These are phyloP conservation scores for Cymodocea nodosa DNA, from an alignment of 116 monocot genomes.

Conservation along the genomic window DNA sequence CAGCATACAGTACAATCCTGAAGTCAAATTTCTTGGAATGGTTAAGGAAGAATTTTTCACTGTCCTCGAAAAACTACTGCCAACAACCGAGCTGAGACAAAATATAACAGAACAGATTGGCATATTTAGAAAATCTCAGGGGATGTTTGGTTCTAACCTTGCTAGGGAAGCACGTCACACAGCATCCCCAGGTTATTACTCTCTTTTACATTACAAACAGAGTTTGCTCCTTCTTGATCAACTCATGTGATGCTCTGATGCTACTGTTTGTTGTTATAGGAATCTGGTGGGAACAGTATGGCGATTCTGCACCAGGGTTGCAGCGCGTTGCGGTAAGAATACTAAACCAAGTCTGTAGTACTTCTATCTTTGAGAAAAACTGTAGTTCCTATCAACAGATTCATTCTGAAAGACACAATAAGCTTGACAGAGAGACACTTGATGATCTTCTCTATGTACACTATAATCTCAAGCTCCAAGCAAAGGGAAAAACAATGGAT, in stretches of 20 bases:
- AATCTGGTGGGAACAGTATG: slow-evolving; percentile 99
- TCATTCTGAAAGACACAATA: slow-evolving; percentile 74
- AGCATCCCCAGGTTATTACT: slow-evolving; percentile 54
- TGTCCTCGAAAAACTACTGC: slow-evolving; percentile 77
- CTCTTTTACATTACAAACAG: neutral
- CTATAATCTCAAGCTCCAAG: slow-evolving; percentile 68
- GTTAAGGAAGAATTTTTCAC: slow-evolving; percentile 70
- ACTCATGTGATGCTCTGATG: neutral
- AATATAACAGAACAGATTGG: slow-evolving; percentile 67
- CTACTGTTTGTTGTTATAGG: slow-evolving; percentile 19
- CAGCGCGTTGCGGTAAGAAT: slow-evolving; percentile 76
- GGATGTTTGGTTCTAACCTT: slow-evolving; percentile 83
- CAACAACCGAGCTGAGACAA: slow-evolving; percentile 52
- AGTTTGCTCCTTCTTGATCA: too few species aligned
- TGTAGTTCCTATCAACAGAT: slow-evolving; percentile 44
- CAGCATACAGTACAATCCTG: slow-evolving; percentile 88
- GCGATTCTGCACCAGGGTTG: slow-evolving; percentile 75
- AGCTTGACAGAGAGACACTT: slow-evolving; percentile 68
- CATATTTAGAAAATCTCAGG: slow-evolving; percentile 66
- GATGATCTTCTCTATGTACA: slow-evolving; percentile 76
- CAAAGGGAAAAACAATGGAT: slow-evolving; percentile 35
- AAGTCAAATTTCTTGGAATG: slow-evolving; percentile 68
- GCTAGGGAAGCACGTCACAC: slow-evolving; percentile 78
- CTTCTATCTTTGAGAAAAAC: slow-evolving; percentile 40
- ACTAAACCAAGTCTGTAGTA: slow-evolving; percentile 83